These are phyloP conservation scores for Calonectria naviculata DNA, from an alignment of 2,329 filamentous ascomycete species.

Conservation along the genomic window DNA sequence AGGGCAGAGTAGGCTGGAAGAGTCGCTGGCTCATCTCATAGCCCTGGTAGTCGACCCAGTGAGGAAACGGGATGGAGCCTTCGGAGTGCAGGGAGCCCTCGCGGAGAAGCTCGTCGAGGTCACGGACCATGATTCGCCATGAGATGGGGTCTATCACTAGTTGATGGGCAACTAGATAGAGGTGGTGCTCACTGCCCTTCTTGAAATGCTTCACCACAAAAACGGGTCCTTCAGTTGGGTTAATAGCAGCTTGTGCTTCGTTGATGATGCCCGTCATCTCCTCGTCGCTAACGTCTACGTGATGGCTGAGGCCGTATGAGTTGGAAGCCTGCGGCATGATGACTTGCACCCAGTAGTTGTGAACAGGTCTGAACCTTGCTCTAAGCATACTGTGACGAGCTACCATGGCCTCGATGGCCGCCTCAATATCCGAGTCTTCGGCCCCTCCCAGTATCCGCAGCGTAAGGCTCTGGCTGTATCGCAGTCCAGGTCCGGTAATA, in stretches of 20 bases:
- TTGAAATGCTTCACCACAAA: conserved; percentile 62
- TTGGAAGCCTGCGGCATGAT: conserved; percentile 52
- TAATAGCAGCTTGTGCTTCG: conserved; percentile 55
- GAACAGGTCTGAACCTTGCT: conserved; percentile 54
- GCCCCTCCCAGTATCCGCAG: conserved; percentile 56
- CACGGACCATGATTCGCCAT: conserved; percentile 61
- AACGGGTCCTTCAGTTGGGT: conserved; percentile 62
- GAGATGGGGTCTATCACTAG: conserved; percentile 63
- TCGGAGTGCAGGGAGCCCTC: conserved; percentile 57
- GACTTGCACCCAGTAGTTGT: conserved; percentile 58
- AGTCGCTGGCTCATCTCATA: conserved; percentile 47
- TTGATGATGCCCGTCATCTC: conserved; percentile 55
- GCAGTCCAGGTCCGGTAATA: conserved; percentile 49
- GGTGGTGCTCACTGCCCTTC: conserved; percentile 57
- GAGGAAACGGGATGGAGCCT: conserved; percentile 58
- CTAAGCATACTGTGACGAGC: conserved; percentile 64
- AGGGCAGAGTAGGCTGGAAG: conserved; percentile 49
- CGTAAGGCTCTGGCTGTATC: conserved; percentile 63
- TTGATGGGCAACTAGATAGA: conserved; percentile 64
- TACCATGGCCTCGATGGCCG: conserved; percentile 60
- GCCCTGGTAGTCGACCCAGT: conserved; percentile 61
- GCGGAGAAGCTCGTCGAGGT: conserved; percentile 61
- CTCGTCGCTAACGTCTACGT: conserved; percentile 51
- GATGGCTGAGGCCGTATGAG: conserved; percentile 58
- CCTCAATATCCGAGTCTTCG: conserved; percentile 56